Percentiles rank a stretch among this genome's conserved stretches.
Conservation (phyloP, 768 basidiomycete species). For the Leccinum sublutescens region DNA sequence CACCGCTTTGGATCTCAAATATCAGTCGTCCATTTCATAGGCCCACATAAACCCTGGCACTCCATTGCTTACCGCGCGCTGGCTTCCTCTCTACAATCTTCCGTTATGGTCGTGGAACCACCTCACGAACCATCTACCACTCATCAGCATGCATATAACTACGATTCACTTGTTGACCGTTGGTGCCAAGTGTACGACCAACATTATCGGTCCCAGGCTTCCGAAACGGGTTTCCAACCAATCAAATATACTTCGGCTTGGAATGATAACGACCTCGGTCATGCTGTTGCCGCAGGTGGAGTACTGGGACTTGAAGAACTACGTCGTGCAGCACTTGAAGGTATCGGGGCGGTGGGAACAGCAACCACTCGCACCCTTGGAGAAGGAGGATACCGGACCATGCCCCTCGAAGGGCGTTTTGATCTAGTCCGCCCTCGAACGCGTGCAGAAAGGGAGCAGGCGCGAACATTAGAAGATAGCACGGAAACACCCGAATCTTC, state of each 20-base stretch:
- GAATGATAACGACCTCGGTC: slow-evolving; percentile 44
- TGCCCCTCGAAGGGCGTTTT: slow-evolving; percentile 87
- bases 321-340: slow-evolving; percentile 33
- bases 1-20: slow-evolving; percentile 88
- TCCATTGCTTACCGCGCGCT: slow-evolving; percentile 69
- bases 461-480: background rate
- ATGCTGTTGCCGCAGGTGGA: slow-evolving; percentile 13
- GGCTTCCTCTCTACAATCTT: slow-evolving; percentile 37
- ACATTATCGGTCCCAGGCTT: slow-evolving; percentile 67
- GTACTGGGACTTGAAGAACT: slow-evolving; percentile 43
- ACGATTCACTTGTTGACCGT: slow-evolving; percentile 77
- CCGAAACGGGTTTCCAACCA: slow-evolving; percentile 44
- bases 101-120: slow-evolving; percentile 31
- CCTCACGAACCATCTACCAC: slow-evolving; percentile 6
- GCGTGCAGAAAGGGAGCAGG: slow-evolving; percentile 21
- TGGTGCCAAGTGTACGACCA: slow-evolving; percentile 93
- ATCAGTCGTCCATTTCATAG: slow-evolving; percentile 90
- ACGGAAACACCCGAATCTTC: slow-evolving; percentile 21
- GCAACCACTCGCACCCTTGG: slow-evolving; percentile 25
- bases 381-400: slow-evolving; percentile 72
- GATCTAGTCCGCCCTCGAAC: slow-evolving; percentile 68
- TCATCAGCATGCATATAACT: slow-evolving; percentile 62
- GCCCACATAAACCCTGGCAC: slow-evolving; percentile 94
- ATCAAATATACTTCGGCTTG: slow-evolving; percentile 72
- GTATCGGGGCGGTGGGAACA: slow-evolving; percentile 22